A percentile compares a stretch with the other conserved stretches of the same genome.
Evolutionary conservation across 2,329 filamentous ascomycete genomes (phyloP).

Genomic region (Aspergillus calidoustus): DNA sequence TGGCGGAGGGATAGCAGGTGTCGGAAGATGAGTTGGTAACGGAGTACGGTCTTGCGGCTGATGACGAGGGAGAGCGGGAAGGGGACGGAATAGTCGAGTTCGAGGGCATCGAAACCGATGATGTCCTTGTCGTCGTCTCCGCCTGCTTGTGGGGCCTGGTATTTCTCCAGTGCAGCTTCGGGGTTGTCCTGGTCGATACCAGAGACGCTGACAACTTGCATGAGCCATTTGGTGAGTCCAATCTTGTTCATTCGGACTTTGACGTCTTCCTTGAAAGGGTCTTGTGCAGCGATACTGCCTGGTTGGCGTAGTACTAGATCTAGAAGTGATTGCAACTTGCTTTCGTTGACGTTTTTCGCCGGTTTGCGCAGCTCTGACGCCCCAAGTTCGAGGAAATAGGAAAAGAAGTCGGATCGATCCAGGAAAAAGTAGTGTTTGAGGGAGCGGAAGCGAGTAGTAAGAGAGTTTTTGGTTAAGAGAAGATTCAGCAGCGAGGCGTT

Average conservation of each 20-base stretch:
- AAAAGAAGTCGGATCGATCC: conserved; percentile 96
- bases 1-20: conserved; percentile 89
- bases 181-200: conserved; percentile 84
- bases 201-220: conserved; percentile 95
- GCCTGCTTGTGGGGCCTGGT: conserved; percentile 71
- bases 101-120: conserved; percentile 86
- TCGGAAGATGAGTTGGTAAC: conserved; percentile 94
- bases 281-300: conserved; percentile 88
- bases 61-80: conserved; percentile 96
- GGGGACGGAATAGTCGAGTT: conserved; percentile 91
- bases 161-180: conserved; percentile 66
- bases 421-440: conserved; percentile 99
- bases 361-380: conserved; percentile 88
- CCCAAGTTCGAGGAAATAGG: conserved; percentile 92
- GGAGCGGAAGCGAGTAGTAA: conserved; percentile 84
- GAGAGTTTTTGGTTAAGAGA: conserved; percentile 86
- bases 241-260: conserved; percentile 97
- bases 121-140: conserved; percentile 81
- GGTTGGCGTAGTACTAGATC: conserved; percentile 96
- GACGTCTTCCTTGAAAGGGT: conserved; percentile 98
- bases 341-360: conserved; percentile 84
- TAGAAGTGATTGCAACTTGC: conserved; percentile 92
- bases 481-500: conserved; percentile 92
- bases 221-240: conserved; percentile 88
- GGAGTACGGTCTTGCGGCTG: conserved; percentile 92